Evolutionary conservation across 2,329 filamentous ascomycete genomes (phyloP).

Genomic region (Sarocladium strictum): DNA sequence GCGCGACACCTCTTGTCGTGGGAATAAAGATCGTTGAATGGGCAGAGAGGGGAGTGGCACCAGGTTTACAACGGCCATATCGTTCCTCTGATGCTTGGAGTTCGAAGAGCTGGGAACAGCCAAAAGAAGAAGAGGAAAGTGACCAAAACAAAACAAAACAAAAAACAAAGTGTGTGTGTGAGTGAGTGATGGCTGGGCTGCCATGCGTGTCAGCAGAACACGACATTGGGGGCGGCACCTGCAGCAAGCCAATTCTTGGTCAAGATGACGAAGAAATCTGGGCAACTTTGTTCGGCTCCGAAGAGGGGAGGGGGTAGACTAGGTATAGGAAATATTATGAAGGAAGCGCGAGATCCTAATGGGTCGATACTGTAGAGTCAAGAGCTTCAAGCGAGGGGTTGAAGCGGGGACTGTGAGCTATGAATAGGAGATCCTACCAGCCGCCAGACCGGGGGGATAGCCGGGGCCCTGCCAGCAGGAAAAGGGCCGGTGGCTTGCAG

Average conservation of each 20-base stretch:
- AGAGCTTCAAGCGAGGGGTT: too few relatives aligned
- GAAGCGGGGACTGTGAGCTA: too few relatives aligned
- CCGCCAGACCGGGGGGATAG: too few relatives aligned
- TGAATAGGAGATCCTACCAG: background rate
- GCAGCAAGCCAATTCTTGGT: background rate
- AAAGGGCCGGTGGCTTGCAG: constrained; percentile 6
- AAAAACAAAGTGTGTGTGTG: background rate
- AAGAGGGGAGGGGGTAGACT: too few relatives aligned
- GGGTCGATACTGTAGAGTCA: too few relatives aligned
- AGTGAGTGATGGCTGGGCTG: background rate
- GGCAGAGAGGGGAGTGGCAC: too few relatives aligned
- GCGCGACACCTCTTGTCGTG: background rate
- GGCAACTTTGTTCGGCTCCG: too few relatives aligned
- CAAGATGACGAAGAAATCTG: background rate
- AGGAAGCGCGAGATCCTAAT: too few relatives aligned
- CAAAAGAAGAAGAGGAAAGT: background rate
- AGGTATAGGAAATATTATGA: too few relatives aligned
- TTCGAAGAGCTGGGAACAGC: too few relatives aligned
- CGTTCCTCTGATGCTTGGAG: too few relatives aligned
- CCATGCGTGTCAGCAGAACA: background rate
- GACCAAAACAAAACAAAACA: background rate
- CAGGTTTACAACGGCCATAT: too few relatives aligned
- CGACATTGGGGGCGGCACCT: background rate
- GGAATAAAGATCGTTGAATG: background rate
- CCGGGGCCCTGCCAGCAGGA: background rate